phyloP scores from a whole-genome alignment of 441 rosid species.

The Biscutella laevigata region DNA sequence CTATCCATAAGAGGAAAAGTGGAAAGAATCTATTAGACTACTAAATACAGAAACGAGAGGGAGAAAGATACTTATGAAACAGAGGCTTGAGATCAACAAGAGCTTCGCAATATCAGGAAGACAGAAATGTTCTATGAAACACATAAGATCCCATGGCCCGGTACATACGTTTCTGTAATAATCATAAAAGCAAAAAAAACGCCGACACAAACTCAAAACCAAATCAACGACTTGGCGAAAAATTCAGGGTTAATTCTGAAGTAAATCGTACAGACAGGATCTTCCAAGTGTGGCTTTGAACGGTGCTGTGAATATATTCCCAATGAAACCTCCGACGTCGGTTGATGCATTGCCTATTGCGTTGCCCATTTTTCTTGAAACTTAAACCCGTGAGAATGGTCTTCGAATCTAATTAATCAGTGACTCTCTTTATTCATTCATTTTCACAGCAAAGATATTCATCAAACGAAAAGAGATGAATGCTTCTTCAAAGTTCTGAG shows the following conservation, averaged over 20 bases:
- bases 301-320: constrained; percentile 47
- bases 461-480: not conserved
- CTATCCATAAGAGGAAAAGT: too few species aligned
- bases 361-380: constrained; percentile 37
- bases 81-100: constrained; percentile 48
- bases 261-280: constrained; percentile 41
- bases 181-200: not conserved
- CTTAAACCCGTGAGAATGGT: not conserved
- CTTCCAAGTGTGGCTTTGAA: constrained; percentile 49
- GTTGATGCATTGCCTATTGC: constrained; percentile 44
- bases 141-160: constrained; percentile 61
- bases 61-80: constrained; percentile 42
- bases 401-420: not conserved
- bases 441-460: not conserved
- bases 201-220: not conserved
- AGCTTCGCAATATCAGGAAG: constrained; percentile 53
- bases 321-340: constrained; percentile 44
- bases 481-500: not conserved
- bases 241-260: not conserved
- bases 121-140: constrained; percentile 73
- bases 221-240: not conserved
- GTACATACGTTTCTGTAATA: constrained; percentile 49
- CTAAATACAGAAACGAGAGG: not conserved
- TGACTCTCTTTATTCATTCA: not conserved
- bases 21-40: not conserved